Base-by-base conservation (phyloP, 768 basidiomycete genomes). In the Tulasnella sp. region DNA sequence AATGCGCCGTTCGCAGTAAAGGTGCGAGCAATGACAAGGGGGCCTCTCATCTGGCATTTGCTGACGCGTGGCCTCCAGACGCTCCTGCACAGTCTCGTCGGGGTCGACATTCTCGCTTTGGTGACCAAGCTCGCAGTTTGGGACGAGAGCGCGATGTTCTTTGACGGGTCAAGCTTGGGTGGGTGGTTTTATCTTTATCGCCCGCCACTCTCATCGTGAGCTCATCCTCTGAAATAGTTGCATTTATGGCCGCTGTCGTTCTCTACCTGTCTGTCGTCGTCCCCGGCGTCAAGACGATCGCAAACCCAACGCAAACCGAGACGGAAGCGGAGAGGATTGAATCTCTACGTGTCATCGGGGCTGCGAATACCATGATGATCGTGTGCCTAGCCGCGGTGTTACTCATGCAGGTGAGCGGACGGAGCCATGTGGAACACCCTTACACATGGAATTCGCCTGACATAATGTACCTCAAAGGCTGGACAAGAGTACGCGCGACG, bases 101-200 rank as follows among this genome's bases (percentile, higher is more conserved):
- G 89, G 23, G 87, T 96, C 23, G 93, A 94, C 15, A 83, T 98
- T 46, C 81, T 91, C 35, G 92, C 91, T 13, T 86, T 95, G 73
- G 81, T 95, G 13, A 88, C 89, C 70, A 98, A 98, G 84, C 86
- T 98, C 78, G 87, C 93, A 84, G 89, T 87, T 79, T 98, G 95
- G 94, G 91, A 91, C 82, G 96, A 98, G 82, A 94, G 93, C 81
- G 96, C 96, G 10, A 88, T 96, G 85, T 96, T 94, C 86, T 98
- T 98, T 83, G 96, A 98, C 84, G 96, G 96, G 29, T 91, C 92
- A 32, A 91, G 90, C 81, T 84, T 97, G 79, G 94, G 96, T 96
- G 81, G 81, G 90, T 86, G 18, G 42, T 75, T 70, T 39, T 20
- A 5, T 35, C 57, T 40, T 61, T 57, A 77, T 79, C 16, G 16